Base-by-base conservation (phyloP, 495 filamentous ascomycete genomes). In the Podospora tetraspora region DNA sequence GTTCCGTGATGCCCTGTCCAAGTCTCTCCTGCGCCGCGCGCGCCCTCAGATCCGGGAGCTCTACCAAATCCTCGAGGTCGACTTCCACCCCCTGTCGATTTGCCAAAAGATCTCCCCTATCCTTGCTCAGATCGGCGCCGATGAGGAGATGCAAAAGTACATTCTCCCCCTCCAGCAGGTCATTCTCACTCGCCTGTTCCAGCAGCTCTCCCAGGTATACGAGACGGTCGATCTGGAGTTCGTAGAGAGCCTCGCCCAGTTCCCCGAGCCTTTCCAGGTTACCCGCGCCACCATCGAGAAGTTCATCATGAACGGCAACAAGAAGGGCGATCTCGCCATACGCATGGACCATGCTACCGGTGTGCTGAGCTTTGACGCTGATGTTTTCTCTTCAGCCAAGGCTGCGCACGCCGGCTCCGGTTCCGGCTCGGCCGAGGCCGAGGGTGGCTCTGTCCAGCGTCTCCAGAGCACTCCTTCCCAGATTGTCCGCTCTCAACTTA, bases 221-320 rank as follows among this genome's bases (percentile, higher is more conserved):
- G 96, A 98, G 80, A 97, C 94, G 63, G 94, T 99, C 62, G 91
- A 97, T 79, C 89, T 99, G 59, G 88, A 88, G 70, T 97, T 97
- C 74, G 94, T 99, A 34, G 90, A 97, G 74, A 88, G 92, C 73
- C 90, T 98, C 32, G 95, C 95, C 66, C 87, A 95, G 77, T 99
- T 99, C 84, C 95, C 95, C 30, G 93, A 96, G 73, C 94, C 95
- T 25, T 98, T 96, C 88, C 91, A 97, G 82, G 93, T 98, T 71
- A 90, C 86, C 70, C 90, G 91, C 56, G 89, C 88, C 71, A 96
- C 91, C 69, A 97, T 99, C 68, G 95, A 99, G 83, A 99, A 99
- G 83, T 99, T 99, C 86, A 97, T 99, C 85, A 99, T 99, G 95
- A 99, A 99, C 80, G 95, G 95, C 68, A 97, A 95, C 86, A 99